Percentiles rank a stretch among this genome's conserved stretches.
These are phyloP conservation scores for Trichaptum fuscoviolaceum DNA, from an alignment of 768 basidiomycete genomes.

Conservation along the genomic window DNA sequence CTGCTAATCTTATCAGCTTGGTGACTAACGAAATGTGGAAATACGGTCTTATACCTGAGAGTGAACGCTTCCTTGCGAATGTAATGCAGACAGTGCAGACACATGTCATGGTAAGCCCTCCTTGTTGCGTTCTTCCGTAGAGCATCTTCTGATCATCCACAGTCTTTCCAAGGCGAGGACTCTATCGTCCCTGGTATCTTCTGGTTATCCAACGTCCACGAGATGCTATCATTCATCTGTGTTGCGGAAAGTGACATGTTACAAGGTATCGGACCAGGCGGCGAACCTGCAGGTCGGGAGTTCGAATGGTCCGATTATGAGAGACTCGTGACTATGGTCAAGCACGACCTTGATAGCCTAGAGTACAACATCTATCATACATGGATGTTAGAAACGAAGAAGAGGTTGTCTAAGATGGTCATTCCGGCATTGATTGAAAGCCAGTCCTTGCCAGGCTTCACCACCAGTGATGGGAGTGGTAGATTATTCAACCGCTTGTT, in stretches of 20 bases:
- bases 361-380: conserved; percentile 99
- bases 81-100: conserved; percentile 98
- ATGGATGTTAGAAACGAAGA: conserved; percentile 99
- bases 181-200: conserved; percentile 95
- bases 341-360: conserved; percentile 95
- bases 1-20: conserved; percentile 94
- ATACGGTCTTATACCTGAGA: conserved; percentile 93
- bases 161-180: conserved; percentile 92
- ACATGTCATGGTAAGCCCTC: conserved; percentile 86
- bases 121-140: conserved; percentile 1
- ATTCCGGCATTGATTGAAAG: conserved; percentile 98
- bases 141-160: conserved; percentile 9
- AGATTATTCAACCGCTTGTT: conserved; percentile 91
- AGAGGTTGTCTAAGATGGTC: conserved; percentile 93
- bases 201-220: conserved; percentile 99
- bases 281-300: conserved; percentile 84
- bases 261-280: conserved; percentile 95
- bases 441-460: conserved; percentile 96
- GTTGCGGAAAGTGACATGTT: conserved; percentile 99
- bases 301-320: conserved; percentile 99
- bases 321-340: conserved; percentile 93
- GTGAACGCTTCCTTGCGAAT: conserved; percentile 96
- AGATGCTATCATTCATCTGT: conserved; percentile 98
- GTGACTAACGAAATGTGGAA: conserved; percentile 99
- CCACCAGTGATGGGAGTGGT: conserved; percentile 89